A percentile compares a stretch with the other conserved stretches of the same genome.
phyloP scores from a whole-genome alignment of 2,329 filamentous ascomycete species.

The Rhytidhysteron rufulum region DNA sequence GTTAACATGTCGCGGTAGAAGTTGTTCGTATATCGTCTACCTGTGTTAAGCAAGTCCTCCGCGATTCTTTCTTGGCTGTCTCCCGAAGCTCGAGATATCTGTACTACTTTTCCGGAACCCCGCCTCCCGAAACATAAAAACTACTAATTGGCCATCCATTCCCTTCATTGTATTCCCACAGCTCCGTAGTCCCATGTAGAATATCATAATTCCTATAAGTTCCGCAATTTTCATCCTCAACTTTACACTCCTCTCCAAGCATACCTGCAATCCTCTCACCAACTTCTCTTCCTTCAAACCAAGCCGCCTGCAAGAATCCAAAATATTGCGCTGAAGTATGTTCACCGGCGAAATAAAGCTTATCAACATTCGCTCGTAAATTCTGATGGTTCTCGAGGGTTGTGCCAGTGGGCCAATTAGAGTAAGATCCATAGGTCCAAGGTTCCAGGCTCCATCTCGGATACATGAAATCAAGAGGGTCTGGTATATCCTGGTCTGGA shows the following conservation, averaged over 20 bases:
- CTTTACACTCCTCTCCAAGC: conserved; percentile 21
- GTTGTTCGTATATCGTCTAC: too few relatives aligned
- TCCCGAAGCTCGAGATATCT: too few relatives aligned
- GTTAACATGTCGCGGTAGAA: too few relatives aligned
- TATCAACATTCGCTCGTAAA: conserved; percentile 59
- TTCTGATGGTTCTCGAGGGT: conserved; percentile 65
- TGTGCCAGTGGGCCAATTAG: conserved; percentile 63
- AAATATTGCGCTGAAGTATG: conserved; percentile 61
- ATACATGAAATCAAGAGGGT: conserved; percentile 59
- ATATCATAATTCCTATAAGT: conserved; percentile 24
- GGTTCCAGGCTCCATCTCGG: conserved; percentile 54
- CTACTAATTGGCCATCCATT: conserved; percentile 28
- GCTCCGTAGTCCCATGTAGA: conserved; percentile 26
- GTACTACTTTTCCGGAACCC: too few relatives aligned
- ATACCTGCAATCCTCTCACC: conserved; percentile 27
- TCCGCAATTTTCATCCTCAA: conserved; percentile 22
- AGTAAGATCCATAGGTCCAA: conserved; percentile 60
- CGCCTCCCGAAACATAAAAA: conserved; percentile 14
- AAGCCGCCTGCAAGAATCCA: conserved; percentile 57
- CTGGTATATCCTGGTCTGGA: conserved; percentile 52
- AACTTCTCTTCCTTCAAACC: conserved; percentile 33
- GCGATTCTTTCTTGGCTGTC: too few relatives aligned
- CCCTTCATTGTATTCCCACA: conserved; percentile 21
- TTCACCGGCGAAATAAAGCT: conserved; percentile 64
- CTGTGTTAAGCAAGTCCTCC: too few relatives aligned